Conservation (phyloP, 148 eudicot genomes). For the Amaranthus cruentus region DNA sequence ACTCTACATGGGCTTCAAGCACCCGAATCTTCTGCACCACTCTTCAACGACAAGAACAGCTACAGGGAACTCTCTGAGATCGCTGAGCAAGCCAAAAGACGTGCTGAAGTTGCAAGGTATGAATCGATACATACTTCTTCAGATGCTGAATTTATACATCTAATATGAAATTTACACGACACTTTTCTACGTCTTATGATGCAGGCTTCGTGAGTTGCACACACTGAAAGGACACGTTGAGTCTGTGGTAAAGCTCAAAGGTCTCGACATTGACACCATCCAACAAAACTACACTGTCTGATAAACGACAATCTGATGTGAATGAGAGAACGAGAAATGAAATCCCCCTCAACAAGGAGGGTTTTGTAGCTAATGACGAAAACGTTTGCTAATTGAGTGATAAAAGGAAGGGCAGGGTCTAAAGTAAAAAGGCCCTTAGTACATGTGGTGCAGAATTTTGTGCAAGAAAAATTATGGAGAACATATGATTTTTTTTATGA, state of each 20-base stretch:
- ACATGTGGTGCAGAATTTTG: conserved; percentile 12
- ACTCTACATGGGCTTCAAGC: conserved; percentile 89
- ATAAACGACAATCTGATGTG: conserved; percentile 6
- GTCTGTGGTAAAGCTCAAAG: conserved; percentile 87
- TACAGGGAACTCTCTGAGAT: conserved; percentile 85
- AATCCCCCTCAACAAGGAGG: background rate
- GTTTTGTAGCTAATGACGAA: conserved; percentile 19
- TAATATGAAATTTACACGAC: background rate
- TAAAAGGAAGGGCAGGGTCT: conserved; percentile 10
- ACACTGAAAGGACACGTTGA: conserved; percentile 94
- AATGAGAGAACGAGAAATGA: background rate
- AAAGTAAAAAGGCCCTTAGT: background rate
- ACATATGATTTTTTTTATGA: conserved; percentile 17
- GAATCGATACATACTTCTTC: background rate
- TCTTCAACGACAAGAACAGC: conserved; percentile 68
- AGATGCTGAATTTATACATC: background rate
- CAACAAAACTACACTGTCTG: conserved; percentile 79
- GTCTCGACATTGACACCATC: conserved; percentile 78
- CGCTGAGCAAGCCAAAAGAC: conserved; percentile 86
- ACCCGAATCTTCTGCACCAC: conserved; percentile 42
- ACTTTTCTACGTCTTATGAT: background rate
- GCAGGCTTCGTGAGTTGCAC: conserved; percentile 82
- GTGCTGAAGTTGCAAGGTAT: conserved; percentile 94
- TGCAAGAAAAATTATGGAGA: conserved; percentile 20
- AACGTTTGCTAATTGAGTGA: conserved; percentile 29